Evolutionary conservation across 768 basidiomycete genomes (phyloP).

Genomic region (Tylopilus subfusipes): DNA sequence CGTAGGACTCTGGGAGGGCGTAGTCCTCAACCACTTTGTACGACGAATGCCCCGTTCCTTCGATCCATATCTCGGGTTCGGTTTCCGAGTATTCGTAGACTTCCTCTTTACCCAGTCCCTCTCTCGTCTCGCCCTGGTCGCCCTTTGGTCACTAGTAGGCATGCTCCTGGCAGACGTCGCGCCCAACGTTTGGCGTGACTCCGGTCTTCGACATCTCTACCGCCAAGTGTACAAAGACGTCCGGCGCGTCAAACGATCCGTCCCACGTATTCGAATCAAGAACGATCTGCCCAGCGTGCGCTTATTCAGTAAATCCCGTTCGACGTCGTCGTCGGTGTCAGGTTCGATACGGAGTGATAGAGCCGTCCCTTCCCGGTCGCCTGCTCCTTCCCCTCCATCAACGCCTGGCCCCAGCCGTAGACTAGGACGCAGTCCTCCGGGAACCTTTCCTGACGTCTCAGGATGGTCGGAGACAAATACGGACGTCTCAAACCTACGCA

Average conservation of each 20-base stretch:
- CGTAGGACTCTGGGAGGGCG: conserved; percentile 77
- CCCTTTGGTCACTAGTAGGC: conserved; percentile 51
- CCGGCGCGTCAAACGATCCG: conserved; percentile 29
- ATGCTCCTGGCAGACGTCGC: conserved; percentile 52
- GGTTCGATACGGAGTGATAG: conserved; percentile 31
- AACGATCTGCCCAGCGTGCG: conserved; percentile 31
- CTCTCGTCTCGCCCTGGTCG: conserved; percentile 42
- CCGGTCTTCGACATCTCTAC: conserved; percentile 36
- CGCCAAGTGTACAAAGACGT: conserved; percentile 35
- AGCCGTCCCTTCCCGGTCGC: conserved; percentile 27
- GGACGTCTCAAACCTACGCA: conserved; percentile 22
- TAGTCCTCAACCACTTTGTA: conserved; percentile 69
- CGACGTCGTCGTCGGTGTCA: conserved; percentile 14
- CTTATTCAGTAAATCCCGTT: conserved; percentile 20
- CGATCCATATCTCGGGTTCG: conserved; percentile 69
- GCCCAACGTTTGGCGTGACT: conserved; percentile 45
- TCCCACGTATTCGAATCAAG: conserved; percentile 31
- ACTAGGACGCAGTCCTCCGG: conserved; percentile 27
- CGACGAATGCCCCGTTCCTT: conserved; percentile 59
- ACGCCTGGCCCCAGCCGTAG: conserved; percentile 19
- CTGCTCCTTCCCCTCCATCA: conserved; percentile 16
- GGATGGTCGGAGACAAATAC: conserved; percentile 32
- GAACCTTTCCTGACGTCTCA: conserved; percentile 25
- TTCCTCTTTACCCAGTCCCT: conserved; percentile 60
- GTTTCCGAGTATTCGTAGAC: conserved; percentile 69